phyloP scores from a whole-genome alignment of 225 moss, liverwort and hornwort genomes.

The Polytrichum formosum region DNA sequence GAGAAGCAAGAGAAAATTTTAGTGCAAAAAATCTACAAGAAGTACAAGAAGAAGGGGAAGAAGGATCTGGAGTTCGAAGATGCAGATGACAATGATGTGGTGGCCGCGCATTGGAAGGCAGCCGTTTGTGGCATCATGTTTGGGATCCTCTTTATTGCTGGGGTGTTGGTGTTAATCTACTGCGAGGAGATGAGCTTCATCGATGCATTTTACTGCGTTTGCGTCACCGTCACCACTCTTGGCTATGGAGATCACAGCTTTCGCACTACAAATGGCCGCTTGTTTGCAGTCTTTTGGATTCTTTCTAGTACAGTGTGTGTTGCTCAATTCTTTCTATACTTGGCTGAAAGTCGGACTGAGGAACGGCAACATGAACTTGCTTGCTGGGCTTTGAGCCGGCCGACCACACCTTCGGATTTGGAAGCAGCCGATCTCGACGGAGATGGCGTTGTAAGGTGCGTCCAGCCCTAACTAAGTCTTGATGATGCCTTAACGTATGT shows the following conservation, averaged over 20 bases:
- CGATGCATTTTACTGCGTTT: slow-evolving; percentile 55
- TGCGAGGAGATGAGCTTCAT: slow-evolving; percentile 30
- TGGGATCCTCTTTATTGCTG: slow-evolving; percentile 18
- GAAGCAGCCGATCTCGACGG: slow-evolving; percentile 47
- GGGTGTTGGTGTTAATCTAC: slow-evolving; percentile 26
- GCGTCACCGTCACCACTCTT: slow-evolving; percentile 59
- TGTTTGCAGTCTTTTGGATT: slow-evolving; percentile 55
- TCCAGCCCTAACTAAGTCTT: not conserved
- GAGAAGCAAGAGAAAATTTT: slow-evolving; percentile 51
- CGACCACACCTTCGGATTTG: slow-evolving; percentile 37
- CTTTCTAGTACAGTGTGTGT: slow-evolving; percentile 45
- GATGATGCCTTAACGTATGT: too few species aligned
- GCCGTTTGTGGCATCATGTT: not conserved
- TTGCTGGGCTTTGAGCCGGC: slow-evolving; percentile 37
- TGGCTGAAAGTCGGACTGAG: slow-evolving; percentile 38
- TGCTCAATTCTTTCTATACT: slow-evolving; percentile 47
- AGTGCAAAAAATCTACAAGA: slow-evolving; percentile 17
- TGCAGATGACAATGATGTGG: slow-evolving; percentile 15
- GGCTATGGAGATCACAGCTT: slow-evolving; percentile 59
- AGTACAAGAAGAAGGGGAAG: not conserved
- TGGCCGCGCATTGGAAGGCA: slow-evolving; percentile 39
- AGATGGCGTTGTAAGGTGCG: slow-evolving; percentile 40
- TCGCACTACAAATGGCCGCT: slow-evolving; percentile 31
- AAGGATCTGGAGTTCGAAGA: not conserved
- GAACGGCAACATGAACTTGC: slow-evolving; percentile 32